A percentile compares a stretch with the other conserved stretches of the same genome.
These are phyloP conservation scores for Aureobasidium melanogenum DNA, from an alignment of 2,329 filamentous ascomycete species.

Conservation along the genomic window DNA sequence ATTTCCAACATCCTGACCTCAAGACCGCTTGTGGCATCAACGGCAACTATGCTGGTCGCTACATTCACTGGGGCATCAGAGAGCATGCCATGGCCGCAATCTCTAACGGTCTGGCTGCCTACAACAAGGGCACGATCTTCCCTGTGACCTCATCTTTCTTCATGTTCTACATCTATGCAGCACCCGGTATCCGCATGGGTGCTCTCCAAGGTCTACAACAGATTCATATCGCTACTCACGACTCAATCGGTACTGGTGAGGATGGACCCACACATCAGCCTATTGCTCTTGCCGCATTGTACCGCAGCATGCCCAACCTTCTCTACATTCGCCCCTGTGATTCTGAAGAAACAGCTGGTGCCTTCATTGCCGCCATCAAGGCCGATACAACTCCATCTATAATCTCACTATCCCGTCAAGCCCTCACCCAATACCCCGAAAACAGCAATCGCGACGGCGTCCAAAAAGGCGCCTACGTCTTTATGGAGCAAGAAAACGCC, in stretches of 20 bases:
- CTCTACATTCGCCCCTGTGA: conserved; percentile 30
- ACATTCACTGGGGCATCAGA: conserved; percentile 51
- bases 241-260: conserved; percentile 29
- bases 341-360: conserved; percentile 31
- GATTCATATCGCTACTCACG: conserved; percentile 32
- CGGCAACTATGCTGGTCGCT: conserved; percentile 43
- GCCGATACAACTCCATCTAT: conserved; percentile 33
- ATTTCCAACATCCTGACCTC: conserved; percentile 37
- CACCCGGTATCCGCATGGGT: conserved; percentile 30
- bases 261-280: conserved; percentile 32
- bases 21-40: conserved; percentile 38
- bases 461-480: conserved; percentile 33
- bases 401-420: conserved; percentile 37
- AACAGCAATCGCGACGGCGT: conserved; percentile 31
- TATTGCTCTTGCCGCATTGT: conserved; percentile 28
- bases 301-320: conserved; percentile 31
- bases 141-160: conserved; percentile 31
- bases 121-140: conserved; percentile 27
- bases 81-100: conserved; percentile 55
- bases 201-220: conserved; percentile 28
- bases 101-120: conserved; percentile 32
- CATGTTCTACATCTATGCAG: conserved; percentile 34
- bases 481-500: conserved; percentile 28
- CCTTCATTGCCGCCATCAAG: conserved; percentile 32
- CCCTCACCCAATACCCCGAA: conserved; percentile 30